Evolutionary conservation across 192 early-diverging fungal genomes (phyloP).

Genomic region (Chytriomyces sp.): DNA sequence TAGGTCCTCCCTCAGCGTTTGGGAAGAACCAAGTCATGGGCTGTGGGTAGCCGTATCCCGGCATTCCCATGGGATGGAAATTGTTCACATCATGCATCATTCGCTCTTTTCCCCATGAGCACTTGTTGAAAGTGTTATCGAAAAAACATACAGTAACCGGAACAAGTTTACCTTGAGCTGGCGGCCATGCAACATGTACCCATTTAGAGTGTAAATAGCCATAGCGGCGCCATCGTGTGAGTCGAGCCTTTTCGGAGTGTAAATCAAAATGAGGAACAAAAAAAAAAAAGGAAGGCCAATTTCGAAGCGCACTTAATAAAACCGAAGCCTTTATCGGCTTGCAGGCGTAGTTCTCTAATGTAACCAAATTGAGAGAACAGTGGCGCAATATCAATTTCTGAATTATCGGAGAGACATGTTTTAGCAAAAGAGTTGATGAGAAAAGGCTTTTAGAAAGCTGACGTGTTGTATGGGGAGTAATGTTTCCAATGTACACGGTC

Average conservation of each 20-base stretch:
- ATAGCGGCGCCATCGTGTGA: conserved; percentile 87
- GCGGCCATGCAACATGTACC: conserved; percentile 73
- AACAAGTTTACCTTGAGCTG: conserved; percentile 30
- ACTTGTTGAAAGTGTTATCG: conserved; percentile 33
- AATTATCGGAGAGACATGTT: conserved; percentile 4
- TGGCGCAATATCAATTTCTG: conserved; percentile 70
- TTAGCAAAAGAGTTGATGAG: neutral
- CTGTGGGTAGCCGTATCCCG: neutral
- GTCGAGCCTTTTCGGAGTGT: conserved; percentile 63
- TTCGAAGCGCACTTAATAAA: conserved; percentile 74
- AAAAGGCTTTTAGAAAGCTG: conserved; percentile 29
- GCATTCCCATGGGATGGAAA: conserved; percentile 9
- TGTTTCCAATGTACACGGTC: conserved; percentile 89
- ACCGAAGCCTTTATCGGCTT: conserved; percentile 89
- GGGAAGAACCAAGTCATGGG: neutral
- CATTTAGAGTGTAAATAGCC: conserved; percentile 84
- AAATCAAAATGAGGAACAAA: neutral
- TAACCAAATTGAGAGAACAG: conserved; percentile 81
- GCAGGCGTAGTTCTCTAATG: conserved; percentile 79
- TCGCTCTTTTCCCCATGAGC: conserved; percentile 90
- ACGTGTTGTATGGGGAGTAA: conserved; percentile 80
- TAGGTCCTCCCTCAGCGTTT: neutral
- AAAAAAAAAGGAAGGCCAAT: conserved; percentile 10
- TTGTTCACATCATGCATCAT: conserved; percentile 45
- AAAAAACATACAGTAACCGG: neutral